phyloP scores from a whole-genome alignment of 345 rosid genomes.

The Ceriops zippeliana region DNA sequence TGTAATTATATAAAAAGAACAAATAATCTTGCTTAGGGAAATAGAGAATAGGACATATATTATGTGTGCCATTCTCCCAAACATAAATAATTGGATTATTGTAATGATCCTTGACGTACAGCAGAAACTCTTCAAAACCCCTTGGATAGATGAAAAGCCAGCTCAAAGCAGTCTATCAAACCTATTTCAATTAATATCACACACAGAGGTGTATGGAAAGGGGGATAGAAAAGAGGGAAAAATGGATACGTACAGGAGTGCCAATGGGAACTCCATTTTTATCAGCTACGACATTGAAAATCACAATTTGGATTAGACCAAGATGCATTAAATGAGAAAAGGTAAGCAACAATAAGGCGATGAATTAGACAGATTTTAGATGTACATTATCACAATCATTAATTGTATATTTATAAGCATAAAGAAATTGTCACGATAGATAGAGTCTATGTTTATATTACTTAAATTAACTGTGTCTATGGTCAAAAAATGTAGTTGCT shows the following conservation, averaged over 20 bases:
- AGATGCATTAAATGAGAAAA: too few relatives aligned
- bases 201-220: background rate
- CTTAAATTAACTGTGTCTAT: background rate
- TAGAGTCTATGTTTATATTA: too few relatives aligned
- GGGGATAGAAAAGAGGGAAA: background rate
- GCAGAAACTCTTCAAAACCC: constrained; percentile 42
- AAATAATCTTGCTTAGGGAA: background rate
- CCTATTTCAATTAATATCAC: background rate
- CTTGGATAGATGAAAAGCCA: constrained; percentile 58
- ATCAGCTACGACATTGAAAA: constrained; percentile 1
- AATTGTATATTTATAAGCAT: too few relatives aligned
- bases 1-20: too few relatives aligned
- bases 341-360: too few relatives aligned
- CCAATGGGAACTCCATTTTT: constrained; percentile 25
- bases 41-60: background rate
- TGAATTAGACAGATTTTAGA: too few relatives aligned
- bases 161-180: constrained; percentile 40
- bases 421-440: too few relatives aligned
- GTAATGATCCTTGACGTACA: constrained; percentile 43
- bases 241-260: constrained; percentile 7
- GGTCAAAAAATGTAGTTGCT: too few relatives aligned
- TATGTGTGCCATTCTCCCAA: constrained; percentile 53
- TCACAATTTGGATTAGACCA: background rate
- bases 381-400: too few relatives aligned
- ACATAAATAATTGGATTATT: constrained; percentile 45